Evolutionary conservation across 495 filamentous ascomycete genomes (phyloP), one percentile per base, ranked within the genome.

Genomic region (Margaritispora aquatica): DNA sequence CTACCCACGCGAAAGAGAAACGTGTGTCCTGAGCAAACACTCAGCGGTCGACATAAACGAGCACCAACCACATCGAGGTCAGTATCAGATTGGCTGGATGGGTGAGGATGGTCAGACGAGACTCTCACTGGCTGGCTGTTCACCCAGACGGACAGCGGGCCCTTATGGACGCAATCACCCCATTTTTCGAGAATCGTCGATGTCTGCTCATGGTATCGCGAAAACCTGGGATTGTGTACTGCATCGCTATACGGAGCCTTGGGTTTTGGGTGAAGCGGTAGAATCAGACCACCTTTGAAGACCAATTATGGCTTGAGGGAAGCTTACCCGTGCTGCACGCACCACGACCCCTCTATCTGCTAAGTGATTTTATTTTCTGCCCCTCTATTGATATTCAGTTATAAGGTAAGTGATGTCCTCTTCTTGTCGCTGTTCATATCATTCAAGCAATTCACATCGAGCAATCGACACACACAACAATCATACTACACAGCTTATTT

Each of bases 261-360:
- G n/a, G n/a, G n/a, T n/a, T n/a, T n/a, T n/a, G 52, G 15, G 31
- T 13, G 20, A 20, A 19, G 24, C 20, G 29, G 11, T 24, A 50
- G 47, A 50, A 58, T 51, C 46, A 51, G 55, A 44, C 47, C 55
- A 58, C 55, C 55, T 58, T 50, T 34, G 47, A 9, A 15, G 9
- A 50, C 21, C 55, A 26, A 44, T 48, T 44, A 17, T 44, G 38
- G 38, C 38, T n/a, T 17, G 17, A 44, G 38, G 23, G n/a, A 13
- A 47, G 36, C 44, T 57, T 57, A 49, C 38, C 54, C 54, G 23
- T 57, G 41, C 41, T 57, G 41, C 41, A n/a, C 38, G 38, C 38
- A n/a, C 8, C 19, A 48, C n/a, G n/a, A 57, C 38, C 38, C 54
- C 54, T 49, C 54, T 29, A 31, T 31, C 36, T 46, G 46, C 46